A percentile compares a stretch with the other conserved stretches of the same genome.
phyloP scores from a whole-genome alignment of 2,329 filamentous ascomycete genomes.

The Fusarium sp. region DNA sequence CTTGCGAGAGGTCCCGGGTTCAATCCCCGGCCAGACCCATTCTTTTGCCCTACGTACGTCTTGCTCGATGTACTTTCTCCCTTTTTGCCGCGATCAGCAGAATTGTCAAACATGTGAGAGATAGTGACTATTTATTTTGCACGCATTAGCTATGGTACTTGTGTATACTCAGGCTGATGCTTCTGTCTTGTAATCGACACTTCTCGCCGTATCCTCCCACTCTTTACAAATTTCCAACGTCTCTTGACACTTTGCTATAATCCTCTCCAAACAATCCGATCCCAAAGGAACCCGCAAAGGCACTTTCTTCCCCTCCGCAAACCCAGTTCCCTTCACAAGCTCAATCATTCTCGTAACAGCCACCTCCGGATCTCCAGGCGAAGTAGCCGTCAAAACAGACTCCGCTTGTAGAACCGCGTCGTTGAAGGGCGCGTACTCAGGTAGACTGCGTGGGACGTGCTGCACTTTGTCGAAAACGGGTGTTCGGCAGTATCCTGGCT shows the following conservation, averaged over 20 bases:
- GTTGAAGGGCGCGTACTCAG: slow-evolving; percentile 50
- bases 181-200: slow-evolving; percentile 51
- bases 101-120: neutral
- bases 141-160: accelerated
- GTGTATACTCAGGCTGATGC: neutral
- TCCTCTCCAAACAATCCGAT: slow-evolving; percentile 61
- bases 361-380: slow-evolving; percentile 63
- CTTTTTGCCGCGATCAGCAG: too few relatives aligned
- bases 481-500: slow-evolving; percentile 56
- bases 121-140: neutral
- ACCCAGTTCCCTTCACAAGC: slow-evolving; percentile 60
- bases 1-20: slow-evolving; percentile 60
- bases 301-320: slow-evolving; percentile 44
- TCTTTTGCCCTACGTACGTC: slow-evolving; percentile 8
- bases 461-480: slow-evolving; percentile 52
- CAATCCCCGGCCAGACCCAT: slow-evolving; percentile 59
- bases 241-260: slow-evolving; percentile 62
- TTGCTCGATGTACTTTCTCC: neutral
- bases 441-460: slow-evolving; percentile 40
- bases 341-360: slow-evolving; percentile 64
- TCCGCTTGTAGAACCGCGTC: slow-evolving; percentile 35
- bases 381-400: slow-evolving; percentile 44
- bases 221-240: slow-evolving; percentile 61
- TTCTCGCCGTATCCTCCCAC: slow-evolving; percentile 61
- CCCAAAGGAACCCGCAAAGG: slow-evolving; percentile 65